These are phyloP conservation scores for Colletotrichum somersetense DNA, from an alignment of 2,329 filamentous ascomycete species.

Conservation along the genomic window DNA sequence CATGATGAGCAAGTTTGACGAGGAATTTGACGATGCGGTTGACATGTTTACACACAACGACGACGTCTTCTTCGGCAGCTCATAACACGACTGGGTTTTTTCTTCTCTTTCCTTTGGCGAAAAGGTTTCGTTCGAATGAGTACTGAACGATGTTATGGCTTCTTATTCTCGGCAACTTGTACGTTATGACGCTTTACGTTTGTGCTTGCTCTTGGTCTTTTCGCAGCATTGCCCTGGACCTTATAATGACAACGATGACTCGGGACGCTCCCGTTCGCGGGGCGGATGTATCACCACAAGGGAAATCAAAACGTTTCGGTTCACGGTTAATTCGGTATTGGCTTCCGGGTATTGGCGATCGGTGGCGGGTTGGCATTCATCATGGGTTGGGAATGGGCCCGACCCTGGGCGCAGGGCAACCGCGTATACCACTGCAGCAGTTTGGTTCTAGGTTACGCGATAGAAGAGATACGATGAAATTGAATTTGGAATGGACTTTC, in stretches of 20 bases:
- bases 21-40: conserved; percentile 62
- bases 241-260: conserved; percentile 37
- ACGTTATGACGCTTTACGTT: conserved; percentile 37
- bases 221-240: conserved; percentile 18
- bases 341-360: conserved; percentile 20
- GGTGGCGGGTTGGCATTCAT: conserved; percentile 10
- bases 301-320: conserved; percentile 14
- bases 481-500: conserved; percentile 32
- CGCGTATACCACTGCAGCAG: conserved; percentile 7
- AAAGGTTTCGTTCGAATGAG: conserved; percentile 13
- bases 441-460: conserved; percentile 7
- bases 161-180: conserved; percentile 21
- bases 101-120: not conserved
- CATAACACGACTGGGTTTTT: conserved; percentile 40
- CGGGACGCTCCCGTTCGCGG: conserved; percentile 25
- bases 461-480: conserved; percentile 37
- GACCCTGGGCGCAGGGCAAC: conserved; percentile 12
- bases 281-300: conserved; percentile 34
- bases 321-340: conserved; percentile 10
- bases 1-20: conserved; percentile 67
- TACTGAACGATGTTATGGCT: conserved; percentile 31
- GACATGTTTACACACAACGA: conserved; percentile 65
- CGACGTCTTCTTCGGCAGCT: conserved; percentile 64
- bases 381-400: conserved; percentile 8
- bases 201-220: conserved; percentile 18